phyloP scores from a whole-genome alignment of 441 rosid species.

The Aquilaria agallochum region DNA sequence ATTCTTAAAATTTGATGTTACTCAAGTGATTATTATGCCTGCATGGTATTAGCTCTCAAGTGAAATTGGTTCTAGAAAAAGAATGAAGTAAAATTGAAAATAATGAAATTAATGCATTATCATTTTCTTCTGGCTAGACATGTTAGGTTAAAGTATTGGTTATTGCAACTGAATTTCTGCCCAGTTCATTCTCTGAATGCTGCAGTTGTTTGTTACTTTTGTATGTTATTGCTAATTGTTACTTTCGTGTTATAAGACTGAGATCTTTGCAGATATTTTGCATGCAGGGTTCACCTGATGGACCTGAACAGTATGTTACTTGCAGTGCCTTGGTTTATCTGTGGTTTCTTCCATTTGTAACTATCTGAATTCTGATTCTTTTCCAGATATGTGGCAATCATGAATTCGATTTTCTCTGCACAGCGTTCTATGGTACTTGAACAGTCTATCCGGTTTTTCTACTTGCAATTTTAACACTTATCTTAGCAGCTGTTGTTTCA shows the following conservation, averaged over 20 bases:
- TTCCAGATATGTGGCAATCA: conserved; percentile 91
- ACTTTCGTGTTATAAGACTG: conserved; percentile 15
- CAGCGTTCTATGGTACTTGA: conserved; percentile 78
- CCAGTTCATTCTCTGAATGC: too few species aligned
- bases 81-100: too few species aligned
- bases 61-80: too few species aligned
- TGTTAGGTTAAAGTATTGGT: too few species aligned
- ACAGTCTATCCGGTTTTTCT: neutral
- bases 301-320: conserved; percentile 89
- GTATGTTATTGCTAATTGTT: conserved; percentile 3
- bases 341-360: conserved; percentile 16
- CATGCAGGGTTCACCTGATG: conserved; percentile 98
- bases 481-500: too few species aligned
- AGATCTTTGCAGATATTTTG: conserved; percentile 72
- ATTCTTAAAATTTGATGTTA: too few species aligned
- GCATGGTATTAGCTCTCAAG: too few species aligned
- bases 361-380: conserved; percentile 12
- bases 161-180: too few species aligned
- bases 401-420: conserved; percentile 97
- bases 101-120: too few species aligned
- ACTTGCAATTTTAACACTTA: too few species aligned
- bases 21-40: too few species aligned
- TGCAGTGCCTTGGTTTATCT: conserved; percentile 10
- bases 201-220: neutral
- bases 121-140: too few species aligned